Evolutionary conservation across 2,329 filamentous ascomycete species (phyloP).

Genomic region (Thielaviopsis musarum): DNA sequence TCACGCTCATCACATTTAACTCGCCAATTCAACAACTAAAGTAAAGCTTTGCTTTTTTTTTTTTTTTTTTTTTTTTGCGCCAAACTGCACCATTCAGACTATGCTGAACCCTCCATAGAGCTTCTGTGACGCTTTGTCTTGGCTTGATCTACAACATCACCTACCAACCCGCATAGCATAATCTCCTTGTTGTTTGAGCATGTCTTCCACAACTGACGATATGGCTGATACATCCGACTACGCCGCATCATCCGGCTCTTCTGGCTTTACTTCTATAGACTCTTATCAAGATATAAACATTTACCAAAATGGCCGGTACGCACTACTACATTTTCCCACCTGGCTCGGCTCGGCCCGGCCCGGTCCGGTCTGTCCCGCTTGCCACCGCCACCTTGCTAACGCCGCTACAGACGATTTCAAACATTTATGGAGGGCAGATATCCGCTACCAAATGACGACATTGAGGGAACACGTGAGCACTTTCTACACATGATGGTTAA

Average conservation of each 20-base stretch:
- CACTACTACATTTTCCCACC: too few species aligned
- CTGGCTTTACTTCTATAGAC: constrained; percentile 25
- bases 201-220: not conserved
- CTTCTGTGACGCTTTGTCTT: not conserved
- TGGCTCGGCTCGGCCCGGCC: not conserved
- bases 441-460: constrained; percentile 35
- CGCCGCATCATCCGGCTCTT: constrained; percentile 21
- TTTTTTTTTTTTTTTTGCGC: not conserved
- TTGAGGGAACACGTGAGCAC: constrained; percentile 31
- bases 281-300: constrained; percentile 19
- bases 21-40: not conserved
- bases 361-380: not conserved
- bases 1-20: too few species aligned
- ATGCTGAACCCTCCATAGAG: not conserved
- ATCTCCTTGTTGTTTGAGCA: not conserved
- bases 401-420: constrained; percentile 29
- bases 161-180: not conserved
- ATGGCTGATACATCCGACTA: constrained; percentile 23
- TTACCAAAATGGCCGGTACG: constrained; percentile 23
- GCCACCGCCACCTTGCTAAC: not conserved
- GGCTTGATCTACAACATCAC: too few species aligned
- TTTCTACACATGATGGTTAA: constrained; percentile 32
- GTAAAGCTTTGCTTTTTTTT: not conserved
- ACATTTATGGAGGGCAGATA: constrained; percentile 29
- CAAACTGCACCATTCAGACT: not conserved